Evolutionary conservation across 371 early-diverging fungal genomes (phyloP).

Genomic region (Apophysomyces elegans): DNA sequence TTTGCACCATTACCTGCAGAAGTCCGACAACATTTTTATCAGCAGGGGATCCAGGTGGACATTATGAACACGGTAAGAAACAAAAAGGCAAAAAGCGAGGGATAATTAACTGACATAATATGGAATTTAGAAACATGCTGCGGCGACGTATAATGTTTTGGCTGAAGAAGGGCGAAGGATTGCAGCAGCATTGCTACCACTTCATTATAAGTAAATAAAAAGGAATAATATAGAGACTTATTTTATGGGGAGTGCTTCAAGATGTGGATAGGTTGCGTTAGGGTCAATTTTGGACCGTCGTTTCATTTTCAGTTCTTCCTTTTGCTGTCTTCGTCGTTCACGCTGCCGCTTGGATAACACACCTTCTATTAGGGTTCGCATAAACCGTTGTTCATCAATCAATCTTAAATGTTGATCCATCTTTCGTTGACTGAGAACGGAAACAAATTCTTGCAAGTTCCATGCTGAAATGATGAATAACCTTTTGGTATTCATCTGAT

Average conservation of each 20-base stretch:
- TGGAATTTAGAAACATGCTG: constrained; percentile 57
- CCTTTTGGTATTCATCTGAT: constrained; percentile 35
- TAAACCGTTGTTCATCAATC: constrained; percentile 48
- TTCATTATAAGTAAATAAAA: constrained; percentile 24
- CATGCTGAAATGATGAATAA: constrained; percentile 49
- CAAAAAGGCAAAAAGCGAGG: background rate
- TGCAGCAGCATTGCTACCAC: constrained; percentile 60
- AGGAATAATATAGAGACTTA: background rate
- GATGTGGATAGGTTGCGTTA: background rate
- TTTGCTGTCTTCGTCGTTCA: constrained; percentile 12
- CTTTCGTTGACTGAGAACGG: constrained; percentile 36
- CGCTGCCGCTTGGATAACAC: constrained; percentile 37
- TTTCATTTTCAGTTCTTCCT: constrained; percentile 4
- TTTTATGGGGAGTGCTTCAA: background rate
- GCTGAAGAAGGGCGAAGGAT: constrained; percentile 68
- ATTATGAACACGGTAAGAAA: constrained; percentile 64
- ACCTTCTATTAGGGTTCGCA: constrained; percentile 45
- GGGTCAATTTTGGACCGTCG: background rate
- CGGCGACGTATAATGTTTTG: constrained; percentile 65
- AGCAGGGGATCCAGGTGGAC: constrained; percentile 64
- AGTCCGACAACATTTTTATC: constrained; percentile 53
- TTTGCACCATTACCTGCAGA: constrained; percentile 59
- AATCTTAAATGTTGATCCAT: constrained; percentile 22
- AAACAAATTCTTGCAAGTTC: constrained; percentile 42
- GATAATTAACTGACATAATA: background rate